These are phyloP conservation scores for Suillus clintonianus DNA, from an alignment of 768 basidiomycete genomes.

Conservation along the genomic window DNA sequence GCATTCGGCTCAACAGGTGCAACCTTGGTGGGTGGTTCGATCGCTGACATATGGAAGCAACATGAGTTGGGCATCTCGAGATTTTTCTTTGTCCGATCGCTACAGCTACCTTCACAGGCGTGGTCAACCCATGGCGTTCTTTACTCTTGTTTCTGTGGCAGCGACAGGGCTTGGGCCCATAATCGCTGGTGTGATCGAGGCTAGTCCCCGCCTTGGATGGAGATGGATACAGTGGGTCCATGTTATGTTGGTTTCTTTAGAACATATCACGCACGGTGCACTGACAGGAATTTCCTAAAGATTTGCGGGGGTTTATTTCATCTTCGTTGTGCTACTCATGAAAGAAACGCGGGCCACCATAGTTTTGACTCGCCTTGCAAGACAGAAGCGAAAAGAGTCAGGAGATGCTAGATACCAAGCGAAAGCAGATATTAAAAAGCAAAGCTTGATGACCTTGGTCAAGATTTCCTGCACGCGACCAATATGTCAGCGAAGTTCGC, in stretches of 20 bases:
- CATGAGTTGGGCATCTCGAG: slow-evolving; percentile 43
- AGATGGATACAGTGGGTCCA: slow-evolving; percentile 82
- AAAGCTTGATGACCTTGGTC: slow-evolving; percentile 54
- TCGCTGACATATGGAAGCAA: slow-evolving; percentile 63
- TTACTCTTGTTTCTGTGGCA: slow-evolving; percentile 56
- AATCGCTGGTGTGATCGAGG: slow-evolving; percentile 62
- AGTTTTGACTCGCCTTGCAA: slow-evolving; percentile 63
- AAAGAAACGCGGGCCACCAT: slow-evolving; percentile 71
- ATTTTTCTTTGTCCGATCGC: background rate
- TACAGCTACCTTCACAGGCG: slow-evolving; percentile 42
- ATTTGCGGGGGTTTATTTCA: slow-evolving; percentile 47
- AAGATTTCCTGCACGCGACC: slow-evolving; percentile 68
- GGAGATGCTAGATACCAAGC: slow-evolving; percentile 65
- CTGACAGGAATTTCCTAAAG: slow-evolving; percentile 31
- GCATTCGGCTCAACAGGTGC: slow-evolving; percentile 62
- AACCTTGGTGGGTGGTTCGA: slow-evolving; percentile 67
- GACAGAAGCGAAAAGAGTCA: slow-evolving; percentile 59
- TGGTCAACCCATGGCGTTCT: slow-evolving; percentile 72
- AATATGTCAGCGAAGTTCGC: slow-evolving; percentile 48
- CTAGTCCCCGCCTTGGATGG: slow-evolving; percentile 58
- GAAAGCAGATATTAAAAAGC: slow-evolving; percentile 61
- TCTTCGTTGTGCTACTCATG: slow-evolving; percentile 54
- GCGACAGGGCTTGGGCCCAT: slow-evolving; percentile 64
- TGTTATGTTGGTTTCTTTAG: slow-evolving; percentile 44
- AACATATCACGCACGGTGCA: background rate